These are phyloP conservation scores for Camellia lanceoleosa DNA, from an alignment of 148 eudicot genomes.

Conservation along the genomic window DNA sequence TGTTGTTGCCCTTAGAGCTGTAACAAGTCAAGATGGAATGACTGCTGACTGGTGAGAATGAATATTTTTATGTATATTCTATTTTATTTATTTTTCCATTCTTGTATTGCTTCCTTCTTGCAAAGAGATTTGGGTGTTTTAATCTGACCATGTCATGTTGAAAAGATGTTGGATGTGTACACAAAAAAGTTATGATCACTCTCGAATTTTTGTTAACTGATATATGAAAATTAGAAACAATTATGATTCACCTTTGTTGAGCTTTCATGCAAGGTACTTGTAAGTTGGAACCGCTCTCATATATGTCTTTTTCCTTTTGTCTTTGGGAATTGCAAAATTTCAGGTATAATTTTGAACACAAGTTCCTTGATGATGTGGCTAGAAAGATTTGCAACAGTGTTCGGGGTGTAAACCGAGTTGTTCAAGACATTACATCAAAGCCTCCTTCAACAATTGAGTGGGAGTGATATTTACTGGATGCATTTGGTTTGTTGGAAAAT, in stretches of 20 bases:
- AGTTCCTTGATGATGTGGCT: slow-evolving; percentile 72
- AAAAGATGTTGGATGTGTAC: not conserved
- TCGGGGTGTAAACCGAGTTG: slow-evolving; percentile 84
- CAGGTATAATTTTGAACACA: slow-evolving; percentile 87
- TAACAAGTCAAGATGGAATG: slow-evolving; percentile 99
- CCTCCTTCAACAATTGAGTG: slow-evolving; percentile 98
- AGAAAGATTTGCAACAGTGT: slow-evolving; percentile 84
- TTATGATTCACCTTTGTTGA: not conserved
- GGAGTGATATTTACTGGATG: slow-evolving; percentile 47
- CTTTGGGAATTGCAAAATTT: slow-evolving; percentile 13
- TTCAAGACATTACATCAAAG: slow-evolving; percentile 94
- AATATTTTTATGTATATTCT: not conserved
- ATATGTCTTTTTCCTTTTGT: not conserved
- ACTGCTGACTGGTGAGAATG: slow-evolving; percentile 85
- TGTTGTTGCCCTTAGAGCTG: slow-evolving; percentile 90
- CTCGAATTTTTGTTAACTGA: not conserved
- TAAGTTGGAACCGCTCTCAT: not conserved
- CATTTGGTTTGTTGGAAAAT: slow-evolving; percentile 1
- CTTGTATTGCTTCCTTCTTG: not conserved
- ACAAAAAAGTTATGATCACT: not conserved
- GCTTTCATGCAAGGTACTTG: not conserved
- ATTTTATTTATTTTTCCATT: not conserved
- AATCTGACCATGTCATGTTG: slow-evolving; percentile 1
- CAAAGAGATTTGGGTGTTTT: slow-evolving; percentile 8
- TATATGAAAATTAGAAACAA: not conserved